These are phyloP conservation scores for Dendrobium catenatum DNA, from an alignment of 106 monocot genomes.

Conservation along the genomic window DNA sequence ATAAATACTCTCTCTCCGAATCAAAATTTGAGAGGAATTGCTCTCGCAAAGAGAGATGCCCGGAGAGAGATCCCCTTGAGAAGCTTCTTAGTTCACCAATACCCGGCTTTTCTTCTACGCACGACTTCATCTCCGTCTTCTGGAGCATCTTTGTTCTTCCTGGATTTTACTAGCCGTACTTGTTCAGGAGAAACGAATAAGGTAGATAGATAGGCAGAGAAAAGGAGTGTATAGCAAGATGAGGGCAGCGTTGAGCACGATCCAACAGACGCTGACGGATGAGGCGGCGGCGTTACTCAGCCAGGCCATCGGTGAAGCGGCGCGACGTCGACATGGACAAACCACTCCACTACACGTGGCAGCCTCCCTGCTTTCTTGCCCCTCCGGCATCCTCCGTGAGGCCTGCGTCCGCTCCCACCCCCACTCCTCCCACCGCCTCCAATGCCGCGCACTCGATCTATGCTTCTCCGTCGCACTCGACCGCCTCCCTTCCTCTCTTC, in stretches of 20 bases:
- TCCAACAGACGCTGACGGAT: conserved; percentile 63
- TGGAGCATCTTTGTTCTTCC: no score
- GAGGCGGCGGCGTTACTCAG: conserved; percentile 46
- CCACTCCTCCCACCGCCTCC: conserved; percentile 54
- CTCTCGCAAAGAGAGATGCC: no score
- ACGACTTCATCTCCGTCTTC: no score
- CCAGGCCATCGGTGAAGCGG: conserved; percentile 47
- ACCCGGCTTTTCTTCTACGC: no score
- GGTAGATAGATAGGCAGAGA: not conserved
- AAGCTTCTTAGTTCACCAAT: no score
- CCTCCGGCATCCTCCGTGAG: conserved; percentile 45
- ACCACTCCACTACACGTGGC: conserved; percentile 81
- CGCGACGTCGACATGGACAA: conserved; percentile 46
- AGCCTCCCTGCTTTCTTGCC: conserved; percentile 45
- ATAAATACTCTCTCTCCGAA: no score
- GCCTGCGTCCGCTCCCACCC: conserved; percentile 62
- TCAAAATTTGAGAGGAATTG: no score
- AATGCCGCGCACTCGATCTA: conserved; percentile 85
- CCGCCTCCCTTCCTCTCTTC: conserved; percentile 38
- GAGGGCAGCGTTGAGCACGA: conserved; percentile 48
- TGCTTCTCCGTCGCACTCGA: conserved; percentile 93
- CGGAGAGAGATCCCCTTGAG: no score
- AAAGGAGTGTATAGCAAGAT: conserved; percentile 10
- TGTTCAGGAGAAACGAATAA: no score
- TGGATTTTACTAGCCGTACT: no score